A percentile compares a stretch with the other conserved stretches of the same genome.
phyloP scores from a whole-genome alignment of 1,139 yeast genomes.

The Protomyces macrosporus region DNA sequence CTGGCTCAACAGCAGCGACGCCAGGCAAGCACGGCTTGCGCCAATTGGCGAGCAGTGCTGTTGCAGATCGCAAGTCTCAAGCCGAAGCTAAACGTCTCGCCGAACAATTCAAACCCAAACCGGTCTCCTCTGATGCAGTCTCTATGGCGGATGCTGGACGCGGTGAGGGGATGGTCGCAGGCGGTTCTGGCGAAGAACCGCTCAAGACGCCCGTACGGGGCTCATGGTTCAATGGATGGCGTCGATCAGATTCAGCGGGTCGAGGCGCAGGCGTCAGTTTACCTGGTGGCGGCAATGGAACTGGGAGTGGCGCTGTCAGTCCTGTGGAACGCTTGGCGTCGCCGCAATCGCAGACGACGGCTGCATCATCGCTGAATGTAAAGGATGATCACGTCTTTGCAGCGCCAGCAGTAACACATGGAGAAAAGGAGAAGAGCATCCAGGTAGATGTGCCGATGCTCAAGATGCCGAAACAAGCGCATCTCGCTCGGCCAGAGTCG shows the following conservation, averaged over 20 bases:
- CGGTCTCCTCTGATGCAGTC: not conserved
- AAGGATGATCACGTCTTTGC: too few relatives aligned
- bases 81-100: slow-evolving; percentile 13
- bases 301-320: too few relatives aligned
- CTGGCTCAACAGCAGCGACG: not conserved
- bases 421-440: too few relatives aligned
- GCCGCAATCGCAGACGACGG: too few relatives aligned
- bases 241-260: not conserved
- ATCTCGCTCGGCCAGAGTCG: too few relatives aligned
- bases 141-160: not conserved
- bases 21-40: slow-evolving; percentile 9
- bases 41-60: slow-evolving; percentile 7
- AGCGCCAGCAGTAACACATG: too few relatives aligned
- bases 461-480: not conserved
- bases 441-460: too few relatives aligned
- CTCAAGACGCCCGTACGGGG: not conserved
- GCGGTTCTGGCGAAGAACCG: not conserved
- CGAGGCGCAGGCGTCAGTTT: too few relatives aligned
- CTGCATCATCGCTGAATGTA: too few relatives aligned
- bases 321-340: too few relatives aligned
- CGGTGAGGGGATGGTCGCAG: not conserved
- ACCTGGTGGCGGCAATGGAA: too few relatives aligned
- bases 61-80: slow-evolving; percentile 11
- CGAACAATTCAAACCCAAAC: slow-evolving; percentile 13
- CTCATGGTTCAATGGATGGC: not conserved